A percentile compares a stretch with the other conserved stretches of the same genome.
These are phyloP conservation scores for Lepidium africanum DNA, from an alignment of 345 rosid species.

Conservation along the genomic window DNA sequence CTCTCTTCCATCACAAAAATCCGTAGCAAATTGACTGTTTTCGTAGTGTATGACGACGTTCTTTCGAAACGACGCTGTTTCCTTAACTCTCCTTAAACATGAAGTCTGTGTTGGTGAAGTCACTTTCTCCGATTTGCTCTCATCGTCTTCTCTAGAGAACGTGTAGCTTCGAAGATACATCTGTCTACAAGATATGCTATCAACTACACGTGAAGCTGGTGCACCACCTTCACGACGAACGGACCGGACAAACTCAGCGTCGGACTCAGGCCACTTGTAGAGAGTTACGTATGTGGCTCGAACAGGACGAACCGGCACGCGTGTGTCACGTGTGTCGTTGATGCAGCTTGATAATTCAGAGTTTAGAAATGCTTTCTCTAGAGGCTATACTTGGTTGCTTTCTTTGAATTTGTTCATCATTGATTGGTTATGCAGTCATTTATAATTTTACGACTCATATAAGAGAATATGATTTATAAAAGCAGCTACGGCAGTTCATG, in stretches of 20 bases:
- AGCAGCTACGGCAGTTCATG: too few species aligned
- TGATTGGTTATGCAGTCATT: too few species aligned
- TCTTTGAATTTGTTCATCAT: too few species aligned
- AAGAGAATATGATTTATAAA: too few species aligned
- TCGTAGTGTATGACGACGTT: too few species aligned
- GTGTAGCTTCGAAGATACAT: conserved; percentile 81
- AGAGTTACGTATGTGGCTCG: conserved; percentile 62
- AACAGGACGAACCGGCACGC: conserved; percentile 53
- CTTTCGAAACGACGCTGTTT: conserved; percentile 20
- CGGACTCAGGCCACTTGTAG: conserved; percentile 76
- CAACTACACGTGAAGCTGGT: conserved; percentile 45
- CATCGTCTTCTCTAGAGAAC: conserved; percentile 46
- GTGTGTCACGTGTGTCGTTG: conserved; percentile 59
- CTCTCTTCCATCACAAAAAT: too few species aligned
- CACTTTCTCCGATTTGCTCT: conserved; percentile 2
- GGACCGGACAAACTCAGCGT: conserved; percentile 55
- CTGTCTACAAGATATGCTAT: conserved; percentile 78
- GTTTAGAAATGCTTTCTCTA: too few species aligned
- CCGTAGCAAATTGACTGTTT: too few species aligned
- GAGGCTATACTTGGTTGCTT: too few species aligned
- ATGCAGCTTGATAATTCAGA: conserved; percentile 77
- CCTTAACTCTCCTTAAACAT: conserved; percentile 38
- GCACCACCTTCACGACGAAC: conserved; percentile 25
- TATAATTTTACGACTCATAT: too few species aligned
- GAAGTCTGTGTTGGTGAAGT: neutral